Percentiles rank a stretch among this genome's conserved stretches.
These are phyloP conservation scores for Yamadazyma akitaensis DNA, from an alignment of 805 yeast genomes.

Conservation along the genomic window DNA sequence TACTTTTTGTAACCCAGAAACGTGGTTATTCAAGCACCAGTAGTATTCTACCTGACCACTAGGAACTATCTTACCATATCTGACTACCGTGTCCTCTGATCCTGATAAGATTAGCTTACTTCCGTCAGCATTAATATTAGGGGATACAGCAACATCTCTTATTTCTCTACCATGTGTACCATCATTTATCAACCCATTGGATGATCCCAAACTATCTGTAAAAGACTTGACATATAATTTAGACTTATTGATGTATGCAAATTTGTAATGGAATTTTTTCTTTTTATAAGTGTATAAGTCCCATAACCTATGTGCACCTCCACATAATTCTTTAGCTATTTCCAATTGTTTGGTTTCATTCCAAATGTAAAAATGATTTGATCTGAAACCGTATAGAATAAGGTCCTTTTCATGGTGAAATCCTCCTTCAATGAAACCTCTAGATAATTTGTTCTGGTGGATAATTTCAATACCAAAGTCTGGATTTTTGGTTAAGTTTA, in stretches of 20 bases:
- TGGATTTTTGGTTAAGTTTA: slow-evolving; percentile 15
- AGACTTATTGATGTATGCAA: slow-evolving; percentile 58
- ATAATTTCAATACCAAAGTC: slow-evolving; percentile 21
- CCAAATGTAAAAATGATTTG: slow-evolving; percentile 74
- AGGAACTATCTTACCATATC: slow-evolving; percentile 42
- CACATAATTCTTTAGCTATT: slow-evolving; percentile 68
- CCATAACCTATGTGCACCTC: slow-evolving; percentile 93
- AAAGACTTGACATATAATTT: slow-evolving; percentile 37
- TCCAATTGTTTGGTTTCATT: slow-evolving; percentile 77
- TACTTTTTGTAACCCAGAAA: slow-evolving; percentile 81
- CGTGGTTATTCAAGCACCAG: slow-evolving; percentile 75
- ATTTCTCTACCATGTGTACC: slow-evolving; percentile 95
- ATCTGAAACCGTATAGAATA: slow-evolving; percentile 76
- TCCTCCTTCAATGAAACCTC: slow-evolving; percentile 82
- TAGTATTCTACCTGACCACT: slow-evolving; percentile 44
- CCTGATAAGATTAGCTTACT: slow-evolving; percentile 62
- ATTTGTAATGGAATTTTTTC: slow-evolving; percentile 16
- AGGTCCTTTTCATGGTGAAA: slow-evolving; percentile 39
- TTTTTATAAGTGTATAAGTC: slow-evolving; percentile 29
- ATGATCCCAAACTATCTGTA: slow-evolving; percentile 16
- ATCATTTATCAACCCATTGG: slow-evolving; percentile 31
- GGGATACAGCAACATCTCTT: slow-evolving; percentile 63
- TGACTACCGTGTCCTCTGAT: slow-evolving; percentile 83
- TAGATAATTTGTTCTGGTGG: slow-evolving; percentile 61
- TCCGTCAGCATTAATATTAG: slow-evolving; percentile 20